phyloP scores from a whole-genome alignment of 2,329 filamentous ascomycete genomes.

The Elsinoe arachidis region DNA sequence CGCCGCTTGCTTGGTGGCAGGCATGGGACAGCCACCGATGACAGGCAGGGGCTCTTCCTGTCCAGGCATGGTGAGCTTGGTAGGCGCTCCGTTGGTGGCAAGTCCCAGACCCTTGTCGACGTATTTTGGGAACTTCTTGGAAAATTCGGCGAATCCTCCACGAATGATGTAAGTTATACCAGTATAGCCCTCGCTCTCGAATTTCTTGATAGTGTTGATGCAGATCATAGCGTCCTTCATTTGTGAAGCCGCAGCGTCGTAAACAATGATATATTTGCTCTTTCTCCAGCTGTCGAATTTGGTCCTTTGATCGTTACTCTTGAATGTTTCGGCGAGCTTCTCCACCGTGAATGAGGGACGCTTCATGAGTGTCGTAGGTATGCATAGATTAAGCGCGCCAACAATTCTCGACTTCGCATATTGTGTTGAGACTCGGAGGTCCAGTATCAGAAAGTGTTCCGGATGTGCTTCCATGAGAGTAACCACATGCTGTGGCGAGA shows the following conservation, averaged over 20 bases:
- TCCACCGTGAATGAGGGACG: conserved; percentile 81
- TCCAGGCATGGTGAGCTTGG: conserved; percentile 33
- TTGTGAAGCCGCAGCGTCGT: conserved; percentile 69
- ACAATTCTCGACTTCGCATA: conserved; percentile 66
- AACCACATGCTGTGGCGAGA: conserved; percentile 40
- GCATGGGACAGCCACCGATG: conserved; percentile 82
- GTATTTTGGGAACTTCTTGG: conserved; percentile 54
- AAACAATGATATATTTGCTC: conserved; percentile 72
- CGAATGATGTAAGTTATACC: conserved; percentile 67
- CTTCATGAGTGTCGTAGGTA: conserved; percentile 88
- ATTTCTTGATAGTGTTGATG: conserved; percentile 87
- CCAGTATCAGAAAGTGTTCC: conserved; percentile 62
- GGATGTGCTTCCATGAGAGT: conserved; percentile 39
- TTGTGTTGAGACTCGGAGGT: conserved; percentile 78
- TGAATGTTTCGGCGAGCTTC: conserved; percentile 81
- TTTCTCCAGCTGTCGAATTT: conserved; percentile 70
- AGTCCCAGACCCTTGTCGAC: conserved; percentile 42
- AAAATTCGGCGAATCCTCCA: conserved; percentile 73
- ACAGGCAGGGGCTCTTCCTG: conserved; percentile 55
- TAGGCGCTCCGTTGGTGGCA: background rate
- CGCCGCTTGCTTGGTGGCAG: conserved; percentile 55
- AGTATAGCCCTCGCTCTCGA: conserved; percentile 70
- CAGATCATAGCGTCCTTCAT: conserved; percentile 73
- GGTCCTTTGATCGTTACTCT: conserved; percentile 54
- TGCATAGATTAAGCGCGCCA: conserved; percentile 84